A percentile compares a stretch with the other conserved stretches of the same genome.
Evolutionary conservation across 148 eudicot genomes (phyloP).

Genomic region (Polygonum maritimum): DNA sequence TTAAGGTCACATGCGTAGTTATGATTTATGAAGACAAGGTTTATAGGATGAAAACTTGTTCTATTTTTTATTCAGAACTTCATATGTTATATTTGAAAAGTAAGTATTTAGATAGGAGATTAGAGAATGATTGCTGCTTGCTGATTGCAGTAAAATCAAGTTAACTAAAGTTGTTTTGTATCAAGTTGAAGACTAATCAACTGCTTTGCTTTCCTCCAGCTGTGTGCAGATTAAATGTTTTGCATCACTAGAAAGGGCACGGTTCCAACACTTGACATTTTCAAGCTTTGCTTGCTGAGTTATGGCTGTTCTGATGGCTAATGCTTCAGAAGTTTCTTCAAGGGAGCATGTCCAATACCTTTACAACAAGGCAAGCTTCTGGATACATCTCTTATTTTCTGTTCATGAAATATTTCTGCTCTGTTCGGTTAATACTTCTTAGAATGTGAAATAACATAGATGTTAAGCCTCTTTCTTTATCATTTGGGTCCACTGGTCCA

Average conservation of each 20-base stretch:
- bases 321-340: constrained; percentile 42
- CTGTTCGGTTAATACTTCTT: neutral
- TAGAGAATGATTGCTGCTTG: neutral
- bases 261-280: constrained; percentile 14
- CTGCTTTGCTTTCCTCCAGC: constrained; percentile 9
- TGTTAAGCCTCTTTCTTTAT: neutral
- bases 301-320: constrained; percentile 79
- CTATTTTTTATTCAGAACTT: neutral
- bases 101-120: neutral
- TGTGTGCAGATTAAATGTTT: constrained; percentile 32
- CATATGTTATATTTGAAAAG: neutral
- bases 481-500: neutral
- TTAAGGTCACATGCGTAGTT: neutral
- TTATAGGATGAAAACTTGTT: neutral
- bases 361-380: constrained; percentile 42
- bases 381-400: neutral
- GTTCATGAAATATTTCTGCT: neutral
- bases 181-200: neutral
- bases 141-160: neutral
- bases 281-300: constrained; percentile 35
- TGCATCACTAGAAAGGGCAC: constrained; percentile 15
- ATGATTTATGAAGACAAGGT: neutral
- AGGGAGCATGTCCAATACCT: constrained; percentile 59
- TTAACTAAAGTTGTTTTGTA: neutral
- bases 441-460: neutral